phyloP scores from a whole-genome alignment of 176 grass and related monocot species.

The Cocos nucifera region DNA sequence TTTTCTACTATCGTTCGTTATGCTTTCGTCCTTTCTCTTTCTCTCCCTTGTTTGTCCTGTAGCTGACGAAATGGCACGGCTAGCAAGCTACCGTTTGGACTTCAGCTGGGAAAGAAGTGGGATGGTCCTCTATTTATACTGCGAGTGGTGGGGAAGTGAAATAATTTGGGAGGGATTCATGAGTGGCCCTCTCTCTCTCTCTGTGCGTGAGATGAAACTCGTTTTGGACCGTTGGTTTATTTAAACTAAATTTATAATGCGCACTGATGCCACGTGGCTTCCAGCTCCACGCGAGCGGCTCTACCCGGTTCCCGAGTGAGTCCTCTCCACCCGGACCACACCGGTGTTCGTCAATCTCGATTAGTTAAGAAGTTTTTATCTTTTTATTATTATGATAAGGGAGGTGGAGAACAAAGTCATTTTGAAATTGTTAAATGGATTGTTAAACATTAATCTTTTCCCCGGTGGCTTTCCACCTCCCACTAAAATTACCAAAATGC shows the following conservation, averaged over 20 bases:
- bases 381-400: too few relatives aligned
- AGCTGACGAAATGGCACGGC: constrained; percentile 6
- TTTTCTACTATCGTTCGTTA: too few relatives aligned
- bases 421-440: too few relatives aligned
- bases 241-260: neutral
- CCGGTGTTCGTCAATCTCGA: constrained; percentile 30
- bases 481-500: too few relatives aligned
- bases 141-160: constrained; percentile 28
- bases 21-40: neutral
- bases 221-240: constrained; percentile 13
- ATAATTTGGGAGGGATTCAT: constrained; percentile 7
- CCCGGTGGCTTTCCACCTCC: too few relatives aligned
- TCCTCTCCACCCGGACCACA: constrained; percentile 33
- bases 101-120: neutral
- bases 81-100: constrained; percentile 18
- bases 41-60: constrained; percentile 4
- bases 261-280: neutral
- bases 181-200: constrained; percentile 18
- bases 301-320: constrained; percentile 19
- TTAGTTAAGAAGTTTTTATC: neutral
- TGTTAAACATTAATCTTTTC: too few relatives aligned
- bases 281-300: constrained; percentile 8
- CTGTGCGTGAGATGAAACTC: neutral
- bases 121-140: constrained; percentile 12
- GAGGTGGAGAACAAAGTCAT: too few relatives aligned